Percentiles rank a stretch among this genome's conserved stretches.
phyloP scores from a whole-genome alignment of 352 stramenopile genomes.

The Phytophthora syringae region DNA sequence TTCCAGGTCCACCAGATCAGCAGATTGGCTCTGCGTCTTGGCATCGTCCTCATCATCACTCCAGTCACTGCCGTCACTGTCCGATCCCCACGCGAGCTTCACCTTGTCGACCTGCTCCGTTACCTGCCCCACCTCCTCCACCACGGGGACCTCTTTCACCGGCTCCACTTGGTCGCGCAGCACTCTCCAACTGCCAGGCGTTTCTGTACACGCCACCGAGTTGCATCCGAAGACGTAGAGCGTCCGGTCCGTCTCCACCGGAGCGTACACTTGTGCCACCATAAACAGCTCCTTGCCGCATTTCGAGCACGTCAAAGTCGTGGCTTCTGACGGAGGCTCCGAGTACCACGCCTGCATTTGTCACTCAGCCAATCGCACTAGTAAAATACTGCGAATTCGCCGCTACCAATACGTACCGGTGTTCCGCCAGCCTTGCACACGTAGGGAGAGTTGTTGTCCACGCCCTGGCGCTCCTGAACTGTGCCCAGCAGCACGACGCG shows the following conservation, averaged over 20 bases:
- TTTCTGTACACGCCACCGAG: conserved; percentile 70
- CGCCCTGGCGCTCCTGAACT: conserved; percentile 67
- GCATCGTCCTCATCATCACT: conserved; percentile 62
- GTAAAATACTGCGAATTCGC: background rate
- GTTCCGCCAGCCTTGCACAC: conserved; percentile 82
- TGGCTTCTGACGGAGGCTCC: conserved; percentile 44
- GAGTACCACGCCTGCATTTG: conserved; percentile 57
- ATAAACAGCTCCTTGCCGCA: conserved; percentile 70
- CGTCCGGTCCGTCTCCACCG: conserved; percentile 72
- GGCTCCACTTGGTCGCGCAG: conserved; percentile 61
- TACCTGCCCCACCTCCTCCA: conserved; percentile 17
- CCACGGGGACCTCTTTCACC: conserved; percentile 3
- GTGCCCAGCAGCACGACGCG: conserved; percentile 71
- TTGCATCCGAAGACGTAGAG: conserved; percentile 90
- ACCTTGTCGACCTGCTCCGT: conserved; percentile 22
- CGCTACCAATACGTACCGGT: conserved; percentile 46
- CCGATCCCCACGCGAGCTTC: conserved; percentile 41
- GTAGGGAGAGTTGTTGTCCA: conserved; percentile 71
- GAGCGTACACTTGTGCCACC: conserved; percentile 82
- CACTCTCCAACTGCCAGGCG: conserved; percentile 74
- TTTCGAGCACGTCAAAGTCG: conserved; percentile 57
- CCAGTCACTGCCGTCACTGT: conserved; percentile 78
- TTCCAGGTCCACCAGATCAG: conserved; percentile 63
- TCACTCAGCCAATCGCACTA: background rate
- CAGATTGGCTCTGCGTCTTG: conserved; percentile 13